phyloP scores from a whole-genome alignment of 371 early-diverging fungal genomes.

The Lichtheimia corymbifera region DNA sequence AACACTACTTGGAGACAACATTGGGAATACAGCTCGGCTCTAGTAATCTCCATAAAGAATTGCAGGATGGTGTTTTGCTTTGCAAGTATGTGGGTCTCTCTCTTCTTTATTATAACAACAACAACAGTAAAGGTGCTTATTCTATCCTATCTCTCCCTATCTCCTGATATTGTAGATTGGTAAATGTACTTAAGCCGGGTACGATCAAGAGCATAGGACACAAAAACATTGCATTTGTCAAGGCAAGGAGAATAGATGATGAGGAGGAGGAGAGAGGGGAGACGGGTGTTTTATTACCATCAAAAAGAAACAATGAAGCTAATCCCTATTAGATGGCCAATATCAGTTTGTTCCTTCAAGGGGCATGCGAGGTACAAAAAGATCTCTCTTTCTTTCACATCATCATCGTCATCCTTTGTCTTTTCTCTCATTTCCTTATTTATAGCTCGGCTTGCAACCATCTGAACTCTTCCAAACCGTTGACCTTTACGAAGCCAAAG shows the following conservation, averaged over 20 bases:
- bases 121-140: neutral
- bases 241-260: slow-evolving; percentile 39
- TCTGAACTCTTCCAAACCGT: slow-evolving; percentile 88
- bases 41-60: slow-evolving; percentile 29
- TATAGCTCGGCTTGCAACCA: slow-evolving; percentile 64
- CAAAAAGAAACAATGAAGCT: too few species aligned
- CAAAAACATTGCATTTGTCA: slow-evolving; percentile 66
- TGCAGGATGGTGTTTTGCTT: slow-evolving; percentile 67
- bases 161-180: slow-evolving; percentile 38
- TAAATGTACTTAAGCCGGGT: slow-evolving; percentile 69
- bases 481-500: slow-evolving; percentile 87
- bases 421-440: slow-evolving; percentile 1
- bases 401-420: neutral
- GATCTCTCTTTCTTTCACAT: neutral
- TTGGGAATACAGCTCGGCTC: slow-evolving; percentile 24
- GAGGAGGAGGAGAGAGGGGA: neutral
- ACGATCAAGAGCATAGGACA: slow-evolving; percentile 64
- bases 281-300: too few species aligned
- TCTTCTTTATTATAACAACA: too few species aligned
- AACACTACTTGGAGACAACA: slow-evolving; percentile 30
- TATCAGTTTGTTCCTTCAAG: slow-evolving; percentile 65
- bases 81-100: slow-evolving; percentile 54
- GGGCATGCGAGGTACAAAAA: slow-evolving; percentile 48
- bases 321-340: slow-evolving; percentile 75
- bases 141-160: neutral